phyloP scores from a whole-genome alignment of 2,329 filamentous ascomycete species.

The Pyricularia pennisetigena region DNA sequence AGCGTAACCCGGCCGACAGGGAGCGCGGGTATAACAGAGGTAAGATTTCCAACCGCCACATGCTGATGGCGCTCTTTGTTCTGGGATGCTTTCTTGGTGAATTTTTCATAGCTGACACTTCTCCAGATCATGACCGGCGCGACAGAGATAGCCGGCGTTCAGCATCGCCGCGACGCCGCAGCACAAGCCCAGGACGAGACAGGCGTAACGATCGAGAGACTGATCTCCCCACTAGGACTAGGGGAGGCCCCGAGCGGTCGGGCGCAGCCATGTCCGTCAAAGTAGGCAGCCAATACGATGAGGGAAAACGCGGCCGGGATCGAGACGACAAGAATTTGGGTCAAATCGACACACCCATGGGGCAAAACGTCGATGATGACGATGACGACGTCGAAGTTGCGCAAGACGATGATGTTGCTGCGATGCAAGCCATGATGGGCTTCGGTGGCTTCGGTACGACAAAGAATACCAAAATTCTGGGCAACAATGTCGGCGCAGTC shows the following conservation, averaged over 20 bases:
- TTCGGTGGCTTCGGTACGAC: conserved; percentile 80
- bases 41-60: not conserved
- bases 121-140: not conserved
- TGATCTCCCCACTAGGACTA: conserved; percentile 2
- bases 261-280: conserved; percentile 4
- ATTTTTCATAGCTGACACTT: not conserved
- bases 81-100: not conserved
- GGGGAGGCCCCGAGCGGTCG: not conserved
- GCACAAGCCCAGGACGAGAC: conserved; percentile 5
- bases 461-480: conserved; percentile 78
- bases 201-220: conserved; percentile 1
- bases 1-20: conserved; percentile 5
- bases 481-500: conserved; percentile 76
- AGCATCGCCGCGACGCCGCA: conserved; percentile 8
- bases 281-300: conserved; percentile 2
- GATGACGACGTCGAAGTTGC: conserved; percentile 39
- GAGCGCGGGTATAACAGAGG: conserved; percentile 4
- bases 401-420: conserved; percentile 57
- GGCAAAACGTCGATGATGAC: conserved; percentile 16
- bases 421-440: conserved; percentile 82
- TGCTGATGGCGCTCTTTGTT: not conserved
- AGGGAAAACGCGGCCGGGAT: not conserved
- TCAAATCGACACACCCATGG: conserved; percentile 3
- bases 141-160: conserved; percentile 8
- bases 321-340: not conserved